Conservation (phyloP, 805 yeast species). For the Hanseniaspora vineae region DNA sequence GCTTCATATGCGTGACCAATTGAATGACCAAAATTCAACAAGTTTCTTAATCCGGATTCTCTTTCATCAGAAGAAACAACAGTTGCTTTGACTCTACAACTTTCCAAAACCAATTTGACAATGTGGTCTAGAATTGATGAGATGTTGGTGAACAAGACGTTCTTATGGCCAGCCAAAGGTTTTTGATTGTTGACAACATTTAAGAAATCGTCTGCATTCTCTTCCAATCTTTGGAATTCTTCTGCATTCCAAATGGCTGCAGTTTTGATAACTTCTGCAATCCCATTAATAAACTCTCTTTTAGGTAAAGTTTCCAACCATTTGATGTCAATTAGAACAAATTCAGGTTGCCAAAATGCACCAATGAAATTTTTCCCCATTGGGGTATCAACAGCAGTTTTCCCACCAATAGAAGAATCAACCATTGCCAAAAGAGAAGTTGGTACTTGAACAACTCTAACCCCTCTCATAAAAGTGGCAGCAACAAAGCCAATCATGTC, state of each 20-base stretch:
- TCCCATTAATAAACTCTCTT: constrained; percentile 92
- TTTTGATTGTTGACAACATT: constrained; percentile 39
- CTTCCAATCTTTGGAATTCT: constrained; percentile 78
- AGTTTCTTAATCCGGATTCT: constrained; percentile 85
- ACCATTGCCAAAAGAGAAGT: constrained; percentile 94
- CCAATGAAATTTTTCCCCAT: constrained; percentile 92
- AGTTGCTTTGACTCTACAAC: constrained; percentile 81
- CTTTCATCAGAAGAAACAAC: constrained; percentile 92
- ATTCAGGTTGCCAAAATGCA: constrained; percentile 92
- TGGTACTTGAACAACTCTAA: constrained; percentile 85
- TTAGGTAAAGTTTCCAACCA: constrained; percentile 82
- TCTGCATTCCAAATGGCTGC: constrained; percentile 94
- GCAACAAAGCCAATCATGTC: constrained; percentile 99
- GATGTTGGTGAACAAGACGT: constrained; percentile 46
- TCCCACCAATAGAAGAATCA: constrained; percentile 95
- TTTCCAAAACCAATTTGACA: constrained; percentile 67
- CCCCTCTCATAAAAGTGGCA: constrained; percentile 98
- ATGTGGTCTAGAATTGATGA: constrained; percentile 59
- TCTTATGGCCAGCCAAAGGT: constrained; percentile 22
- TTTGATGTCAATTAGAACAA: constrained; percentile 75
- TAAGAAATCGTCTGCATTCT: constrained; percentile 56
- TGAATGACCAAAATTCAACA: constrained; percentile 90
- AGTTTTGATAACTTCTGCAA: constrained; percentile 96
- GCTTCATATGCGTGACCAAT: constrained; percentile 99
- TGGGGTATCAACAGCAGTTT: constrained; percentile 96